phyloP scores from a whole-genome alignment of 1,284 basidiomycete genomes.

The Malassezia obtusa region DNA sequence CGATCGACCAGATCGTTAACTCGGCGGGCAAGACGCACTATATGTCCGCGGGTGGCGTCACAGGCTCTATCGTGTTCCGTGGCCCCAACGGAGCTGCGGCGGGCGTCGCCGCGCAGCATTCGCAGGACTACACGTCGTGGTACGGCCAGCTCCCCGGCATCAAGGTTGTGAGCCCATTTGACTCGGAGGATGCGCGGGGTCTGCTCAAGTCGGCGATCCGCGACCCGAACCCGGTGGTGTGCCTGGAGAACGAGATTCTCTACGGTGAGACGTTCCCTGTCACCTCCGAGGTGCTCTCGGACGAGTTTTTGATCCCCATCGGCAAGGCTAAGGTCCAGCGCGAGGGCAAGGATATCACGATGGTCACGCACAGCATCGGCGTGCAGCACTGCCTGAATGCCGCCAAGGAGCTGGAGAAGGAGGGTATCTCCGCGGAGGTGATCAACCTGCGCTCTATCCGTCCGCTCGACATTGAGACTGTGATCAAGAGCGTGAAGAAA shows the following conservation, averaged over 20 bases:
- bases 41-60: conserved; percentile 98
- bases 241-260: conserved; percentile 98
- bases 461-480: conserved; percentile 92
- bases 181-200: conserved; percentile 93
- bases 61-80: conserved; percentile 97
- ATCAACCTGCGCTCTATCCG: conserved; percentile 92
- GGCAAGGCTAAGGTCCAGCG: conserved; percentile 96
- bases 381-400: conserved; percentile 57
- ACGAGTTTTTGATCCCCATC: conserved; percentile 82
- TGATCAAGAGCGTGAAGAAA: conserved; percentile 92
- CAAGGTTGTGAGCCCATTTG: conserved; percentile 96
- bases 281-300: conserved; percentile 84
- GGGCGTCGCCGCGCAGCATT: conserved; percentile 74
- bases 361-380: conserved; percentile 67
- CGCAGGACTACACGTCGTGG: conserved; percentile 57
- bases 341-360: conserved; percentile 80
- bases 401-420: conserved; percentile 69
- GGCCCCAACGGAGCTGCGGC: conserved; percentile 97
- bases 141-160: conserved; percentile 92
- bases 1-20: conserved; percentile 99
- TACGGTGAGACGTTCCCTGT: conserved; percentile 96
- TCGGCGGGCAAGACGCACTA: conserved; percentile 99
- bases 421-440: conserved; percentile 90
- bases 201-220: conserved; percentile 94
- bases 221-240: conserved; percentile 94